Base-by-base conservation (phyloP, 208 protist genomes). In the Acanthamoeba castellanii region DNA sequence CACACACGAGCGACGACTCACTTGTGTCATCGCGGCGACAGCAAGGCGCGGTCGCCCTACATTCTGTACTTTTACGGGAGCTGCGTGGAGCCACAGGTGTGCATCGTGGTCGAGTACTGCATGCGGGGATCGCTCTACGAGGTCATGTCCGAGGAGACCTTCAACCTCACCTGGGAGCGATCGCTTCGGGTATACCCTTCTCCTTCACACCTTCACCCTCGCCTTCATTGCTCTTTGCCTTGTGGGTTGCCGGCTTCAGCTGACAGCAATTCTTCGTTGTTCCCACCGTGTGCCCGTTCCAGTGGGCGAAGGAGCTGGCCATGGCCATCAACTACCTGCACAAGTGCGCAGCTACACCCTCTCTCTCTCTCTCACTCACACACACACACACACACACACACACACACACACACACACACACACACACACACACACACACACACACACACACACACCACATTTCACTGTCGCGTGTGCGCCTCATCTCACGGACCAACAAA, bases 251-350 rank as follows among this genome's bases (percentile, higher is more conserved):
- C 11, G 47, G 11, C 47, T 52, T 52, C 7, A 52, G 47, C 11
- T 52, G 4, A 52, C 47, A n/a, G n/a, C n/a, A 42, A 42, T 42
- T 42, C 37, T 42, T 42, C 37, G 81, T 88, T 3, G 25, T 25
- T 88, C 13, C 13, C 14, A 27, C 14, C 37, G 30, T 82, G 30
- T 68, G 20, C 32, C 64, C 3, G 7, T 5, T 72, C 14, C 64
- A 89, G 82, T 89, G 82, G 82, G 82, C 82, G 30, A 59, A 89
- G n/a, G 82, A 89, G 82, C 47, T 89, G 82, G 82, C 57, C 50
- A 59, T 89, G 47, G 82, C 82, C 2, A 89, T 89, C 57, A 59
- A 89, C 18, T 59, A 59, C 18, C 57, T 89, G 22, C 82, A 89
- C 82, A 89, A 89, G 52, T 68, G 45, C 78, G 34, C 16, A 57